phyloP scores from a whole-genome alignment of 768 basidiomycete species.

The Baorangia bicolor region DNA sequence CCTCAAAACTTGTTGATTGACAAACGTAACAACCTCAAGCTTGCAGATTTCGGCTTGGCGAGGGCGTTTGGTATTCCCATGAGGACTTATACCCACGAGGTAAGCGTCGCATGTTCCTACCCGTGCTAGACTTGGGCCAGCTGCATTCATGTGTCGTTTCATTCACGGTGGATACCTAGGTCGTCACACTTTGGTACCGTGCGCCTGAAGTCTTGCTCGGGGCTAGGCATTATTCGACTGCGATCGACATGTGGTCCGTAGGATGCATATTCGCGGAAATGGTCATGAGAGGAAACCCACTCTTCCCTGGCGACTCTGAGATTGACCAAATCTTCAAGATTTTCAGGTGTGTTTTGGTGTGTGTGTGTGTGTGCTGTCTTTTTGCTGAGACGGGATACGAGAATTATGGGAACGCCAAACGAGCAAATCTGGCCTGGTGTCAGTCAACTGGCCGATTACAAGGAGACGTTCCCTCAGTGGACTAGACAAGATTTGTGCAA shows the following conservation, averaged over 20 bases:
- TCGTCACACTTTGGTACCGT: conserved; percentile 99
- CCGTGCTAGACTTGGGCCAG: background rate
- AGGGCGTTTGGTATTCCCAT: conserved; percentile 98
- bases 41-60: conserved; percentile 95
- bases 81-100: conserved; percentile 99
- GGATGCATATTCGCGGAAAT: conserved; percentile 99
- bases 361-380: background rate
- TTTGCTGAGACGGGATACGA: conserved; percentile 32
- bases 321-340: conserved; percentile 99
- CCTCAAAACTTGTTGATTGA: conserved; percentile 96
- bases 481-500: conserved; percentile 65
- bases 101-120: conserved; percentile 34
- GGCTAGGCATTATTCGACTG: conserved; percentile 93
- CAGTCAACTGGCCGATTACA: conserved; percentile 87
- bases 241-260: conserved; percentile 99
- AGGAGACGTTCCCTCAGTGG: conserved; percentile 97
- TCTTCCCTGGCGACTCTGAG: conserved; percentile 99
- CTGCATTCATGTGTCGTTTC: background rate
- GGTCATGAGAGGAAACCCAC: conserved; percentile 86
- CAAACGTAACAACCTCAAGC: conserved; percentile 85
- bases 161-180: conserved; percentile 47
- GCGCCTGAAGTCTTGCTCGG: conserved; percentile 97
- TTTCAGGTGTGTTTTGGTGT: conserved; percentile 66
- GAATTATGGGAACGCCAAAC: conserved; percentile 91
- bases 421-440: conserved; percentile 94